Base-by-base conservation (phyloP, 2,329 filamentous ascomycete species). In the Verticillium zaregamsianum region DNA sequence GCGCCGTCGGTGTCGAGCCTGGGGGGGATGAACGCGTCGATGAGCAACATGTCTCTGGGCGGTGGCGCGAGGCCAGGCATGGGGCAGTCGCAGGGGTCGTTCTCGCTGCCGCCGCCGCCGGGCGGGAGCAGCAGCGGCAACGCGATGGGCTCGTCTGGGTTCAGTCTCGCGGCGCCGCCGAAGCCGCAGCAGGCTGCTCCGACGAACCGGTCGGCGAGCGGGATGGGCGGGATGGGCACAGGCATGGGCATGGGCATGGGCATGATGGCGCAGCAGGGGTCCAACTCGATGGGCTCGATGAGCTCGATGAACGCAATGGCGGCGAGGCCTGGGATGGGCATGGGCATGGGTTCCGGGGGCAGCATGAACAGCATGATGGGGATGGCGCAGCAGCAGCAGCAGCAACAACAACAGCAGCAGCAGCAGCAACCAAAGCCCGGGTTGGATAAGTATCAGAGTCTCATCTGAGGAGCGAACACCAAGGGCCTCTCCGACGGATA, bases 361-460 rank as follows among this genome's bases (percentile, higher is more conserved):
- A 64, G 69, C 20, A 68, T 69, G 66, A 68, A 67, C 58, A 72
- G 58, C 62, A 68, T 66, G 62, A 68, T 64, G 66, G 65, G 68
- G 20, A 62, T 63, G 62, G 62, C 64, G 60, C 58, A 67, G 2
- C 62, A 71, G 61, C 67, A 68, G 61, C 60, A 67, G 57, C 61
- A 69, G 28, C 62, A 67, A 37, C 67, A 67, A 55, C 66, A 70
- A 57, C 68, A 70, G 63, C 69, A 70, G 61, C 68, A 70, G 64
- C 68, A 71, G 64, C 67, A 68, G 54, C 72, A 75, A 61, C 74
- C 73, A 62, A 81, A 80, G 68, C 80, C 81, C 5, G 86, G 87
- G 0, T 76, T 90, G 74, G 86, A 89, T 73, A 88, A 87, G 75
- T 90, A 90, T 66, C 83, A 88, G 72, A 90, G 88, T 75, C 71